Evolutionary conservation across 73 alveolate species (phyloP).

Genomic region (Paramecium octaurelia): DNA sequence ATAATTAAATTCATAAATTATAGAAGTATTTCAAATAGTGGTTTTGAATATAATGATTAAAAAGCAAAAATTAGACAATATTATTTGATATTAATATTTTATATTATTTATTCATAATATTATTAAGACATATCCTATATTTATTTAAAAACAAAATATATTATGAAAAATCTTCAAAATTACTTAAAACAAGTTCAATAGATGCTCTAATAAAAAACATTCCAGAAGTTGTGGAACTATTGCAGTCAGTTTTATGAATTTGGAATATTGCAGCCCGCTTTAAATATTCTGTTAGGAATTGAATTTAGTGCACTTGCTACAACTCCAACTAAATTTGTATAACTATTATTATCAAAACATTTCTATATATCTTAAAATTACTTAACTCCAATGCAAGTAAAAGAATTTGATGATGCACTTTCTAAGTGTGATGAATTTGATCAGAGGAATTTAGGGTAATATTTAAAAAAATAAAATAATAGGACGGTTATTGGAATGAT

Average conservation of each 20-base stretch:
- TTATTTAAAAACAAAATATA: not conserved
- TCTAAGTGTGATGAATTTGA: not conserved
- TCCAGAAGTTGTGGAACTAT: not conserved
- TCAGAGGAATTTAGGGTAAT: constrained; percentile 26
- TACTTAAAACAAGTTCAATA: not conserved
- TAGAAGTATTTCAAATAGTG: no score
- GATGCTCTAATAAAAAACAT: not conserved
- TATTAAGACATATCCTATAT: not conserved
- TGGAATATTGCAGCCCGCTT: not conserved
- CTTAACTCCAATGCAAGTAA: not conserved
- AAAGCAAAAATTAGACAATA: no score
- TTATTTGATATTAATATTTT: not conserved
- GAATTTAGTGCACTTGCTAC: constrained; percentile 16
- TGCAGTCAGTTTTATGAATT: not conserved
- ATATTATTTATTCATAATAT: constrained; percentile 1
- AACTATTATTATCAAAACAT: not conserved
- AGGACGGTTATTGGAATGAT: not conserved
- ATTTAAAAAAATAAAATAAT: not conserved
- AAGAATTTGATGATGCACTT: not conserved
- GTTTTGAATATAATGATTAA: no score
- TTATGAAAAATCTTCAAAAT: not conserved
- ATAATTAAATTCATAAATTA: no score
- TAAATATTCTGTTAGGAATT: constrained; percentile 10
- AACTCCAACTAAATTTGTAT: not conserved
- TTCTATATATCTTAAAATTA: not conserved